Evolutionary conservation across 2,329 filamentous ascomycete genomes (phyloP).

Genomic region (Hypomyces rosellus): DNA sequence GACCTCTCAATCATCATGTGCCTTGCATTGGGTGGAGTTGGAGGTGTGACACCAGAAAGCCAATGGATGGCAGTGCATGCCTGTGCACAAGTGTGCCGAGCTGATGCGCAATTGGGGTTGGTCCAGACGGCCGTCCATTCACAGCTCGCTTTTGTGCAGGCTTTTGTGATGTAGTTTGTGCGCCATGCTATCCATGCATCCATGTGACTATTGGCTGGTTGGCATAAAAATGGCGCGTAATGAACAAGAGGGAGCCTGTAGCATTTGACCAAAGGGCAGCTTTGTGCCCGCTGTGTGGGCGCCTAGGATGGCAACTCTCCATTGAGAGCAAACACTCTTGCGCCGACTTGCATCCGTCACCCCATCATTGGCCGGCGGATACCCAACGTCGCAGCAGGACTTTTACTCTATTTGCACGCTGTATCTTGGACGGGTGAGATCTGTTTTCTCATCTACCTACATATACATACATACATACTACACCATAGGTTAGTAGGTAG

Average conservation of each 20-base stretch:
- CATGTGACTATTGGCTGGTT: conserved; percentile 13
- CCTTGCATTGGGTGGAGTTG: conserved; percentile 15
- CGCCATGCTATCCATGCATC: conserved; percentile 18
- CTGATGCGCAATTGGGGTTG: conserved; percentile 18
- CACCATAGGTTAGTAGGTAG: too few species aligned
- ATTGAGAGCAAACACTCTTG: too few species aligned
- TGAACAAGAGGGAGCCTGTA: conserved; percentile 8
- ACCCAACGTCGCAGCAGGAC: too few species aligned
- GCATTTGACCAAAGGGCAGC: not conserved
- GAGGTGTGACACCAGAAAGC: conserved; percentile 11
- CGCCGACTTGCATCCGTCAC: too few species aligned
- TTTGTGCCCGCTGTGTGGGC: not conserved
- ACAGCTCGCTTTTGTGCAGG: conserved; percentile 29
- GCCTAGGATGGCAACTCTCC: too few species aligned
- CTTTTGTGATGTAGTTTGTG: conserved; percentile 28
- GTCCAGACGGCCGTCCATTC: conserved; percentile 22
- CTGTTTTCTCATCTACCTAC: too few species aligned
- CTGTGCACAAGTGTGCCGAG: conserved; percentile 12
- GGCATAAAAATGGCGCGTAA: conserved; percentile 14
- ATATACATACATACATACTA: too few species aligned
- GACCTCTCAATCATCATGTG: conserved; percentile 10
- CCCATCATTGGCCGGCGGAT: too few species aligned
- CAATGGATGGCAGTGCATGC: conserved; percentile 13
- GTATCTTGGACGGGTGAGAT: too few species aligned
- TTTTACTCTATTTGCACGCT: too few species aligned